phyloP scores from a whole-genome alignment of 352 stramenopile species.

The Pythium coloratum region DNA sequence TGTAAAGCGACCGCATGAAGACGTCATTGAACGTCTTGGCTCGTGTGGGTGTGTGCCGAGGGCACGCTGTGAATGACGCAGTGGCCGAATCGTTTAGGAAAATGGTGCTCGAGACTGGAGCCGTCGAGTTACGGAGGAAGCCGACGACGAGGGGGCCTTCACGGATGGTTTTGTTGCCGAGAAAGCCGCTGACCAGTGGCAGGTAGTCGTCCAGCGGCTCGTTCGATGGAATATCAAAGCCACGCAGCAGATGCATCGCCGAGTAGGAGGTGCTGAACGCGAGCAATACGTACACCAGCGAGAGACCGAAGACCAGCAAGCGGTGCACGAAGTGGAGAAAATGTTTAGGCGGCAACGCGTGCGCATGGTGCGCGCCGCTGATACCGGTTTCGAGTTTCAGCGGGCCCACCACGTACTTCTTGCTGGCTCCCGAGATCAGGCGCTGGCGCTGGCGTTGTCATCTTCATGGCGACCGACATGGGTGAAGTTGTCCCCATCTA shows the following conservation, averaged over 20 bases:
- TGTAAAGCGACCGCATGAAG: conserved; percentile 7
- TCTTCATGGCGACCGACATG: not conserved
- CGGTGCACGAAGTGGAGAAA: conserved; percentile 17
- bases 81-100: not conserved
- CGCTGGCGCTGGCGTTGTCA: too few species aligned
- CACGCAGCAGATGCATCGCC: conserved; percentile 5
- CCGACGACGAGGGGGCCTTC: conserved; percentile 7
- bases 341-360: conserved; percentile 1
- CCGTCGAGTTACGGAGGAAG: not conserved
- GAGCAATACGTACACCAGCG: not conserved
- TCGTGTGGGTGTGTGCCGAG: not conserved
- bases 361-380: not conserved
- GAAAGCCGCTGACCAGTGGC: not conserved
- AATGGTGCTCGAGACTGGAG: not conserved
- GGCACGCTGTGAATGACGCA: not conserved
- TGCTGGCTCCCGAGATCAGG: not conserved
- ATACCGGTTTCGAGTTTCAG: not conserved
- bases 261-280: not conserved
- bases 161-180: conserved; percentile 6
- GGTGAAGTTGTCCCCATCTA: not conserved
- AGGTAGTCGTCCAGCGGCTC: not conserved
- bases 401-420: not conserved
- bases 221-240: conserved; percentile 2
- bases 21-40: not conserved
- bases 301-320: conserved; percentile 3